Percentiles rank a stretch among this genome's conserved stretches.
These are phyloP conservation scores for Crepidotus sp. DNA, from an alignment of 1,284 basidiomycete species.

Conservation along the genomic window DNA sequence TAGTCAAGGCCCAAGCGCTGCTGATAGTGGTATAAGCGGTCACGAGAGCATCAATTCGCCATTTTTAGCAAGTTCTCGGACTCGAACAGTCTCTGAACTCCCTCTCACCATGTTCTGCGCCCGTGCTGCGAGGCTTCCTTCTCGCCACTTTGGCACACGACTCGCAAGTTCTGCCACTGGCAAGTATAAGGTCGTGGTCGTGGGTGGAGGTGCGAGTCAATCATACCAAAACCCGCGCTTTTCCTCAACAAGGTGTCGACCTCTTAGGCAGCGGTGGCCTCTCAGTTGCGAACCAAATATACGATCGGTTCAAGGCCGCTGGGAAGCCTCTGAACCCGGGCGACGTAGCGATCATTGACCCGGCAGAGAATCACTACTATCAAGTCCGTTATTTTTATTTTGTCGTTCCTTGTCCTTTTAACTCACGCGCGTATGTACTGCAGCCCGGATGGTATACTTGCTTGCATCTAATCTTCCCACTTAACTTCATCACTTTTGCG, in stretches of 20 bases:
- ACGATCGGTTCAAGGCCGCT: conserved; percentile 60
- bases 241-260: background rate
- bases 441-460: conserved; percentile 17
- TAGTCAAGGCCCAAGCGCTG: too few species aligned
- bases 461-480: background rate
- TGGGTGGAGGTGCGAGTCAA: conserved; percentile 10
- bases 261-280: conserved; percentile 66
- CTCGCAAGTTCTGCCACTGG: conserved; percentile 33
- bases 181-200: conserved; percentile 37
- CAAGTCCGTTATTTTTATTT: conserved; percentile 53
- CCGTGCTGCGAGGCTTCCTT: conserved; percentile 13
- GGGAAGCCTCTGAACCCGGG: conserved; percentile 60
- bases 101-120: conserved; percentile 11
- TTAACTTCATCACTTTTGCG: background rate
- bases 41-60: too few species aligned
- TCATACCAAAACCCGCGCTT: background rate
- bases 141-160: conserved; percentile 19
- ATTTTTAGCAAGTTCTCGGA: too few species aligned
- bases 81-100: too few species aligned
- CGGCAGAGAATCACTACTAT: conserved; percentile 69
- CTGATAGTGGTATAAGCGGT: too few species aligned
- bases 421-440: conserved; percentile 18
- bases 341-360: conserved; percentile 82
- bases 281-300: conserved; percentile 76
- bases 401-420: background rate